Base-by-base conservation (phyloP, 805 yeast genomes). In the Kazachstania taianensis region DNA sequence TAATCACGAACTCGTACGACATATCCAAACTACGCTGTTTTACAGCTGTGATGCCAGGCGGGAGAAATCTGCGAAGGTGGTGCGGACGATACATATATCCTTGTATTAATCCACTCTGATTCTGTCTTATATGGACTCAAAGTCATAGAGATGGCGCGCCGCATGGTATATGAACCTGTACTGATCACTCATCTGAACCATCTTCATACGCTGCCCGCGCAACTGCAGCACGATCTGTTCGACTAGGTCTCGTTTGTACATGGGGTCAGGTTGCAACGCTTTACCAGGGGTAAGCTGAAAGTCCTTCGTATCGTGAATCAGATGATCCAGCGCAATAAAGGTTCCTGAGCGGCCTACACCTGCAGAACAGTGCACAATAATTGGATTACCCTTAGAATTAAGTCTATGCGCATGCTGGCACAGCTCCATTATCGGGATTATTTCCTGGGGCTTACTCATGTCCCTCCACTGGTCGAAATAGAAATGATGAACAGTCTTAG, bases 321-420 rank as follows among this genome's bases (percentile, higher is more conserved):
- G 19, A 34, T 59, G 61, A 28, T 57, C 62, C 18, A 59, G 31
- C 8, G 87, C 75, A 40, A 84, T 73, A 50, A 78, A 82, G 1
- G 95, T 85, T 3, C 98, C 98, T 0, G 97, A 84, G 43, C 98
- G 65, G 3, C 98, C 98, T 41, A 94, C 89, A 1, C 98, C 98
- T 0, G 98, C 98, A 5, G 96, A 85, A 50, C 98, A 92, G 54
- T 92, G 98, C 15, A 81, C 82, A 30, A 86, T 62, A 2, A 78
- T 66, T 15, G 92, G 89, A 31, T 52, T 57, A 3, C 44, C 50
- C 1, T 36, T 28, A 6, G 47, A 41, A 31, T 57, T 57, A 18
- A 62, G 39, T 1, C 43, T 40, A 27, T 57, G 56, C 1, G 57
- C 53, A 14, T 58, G 52, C 4, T 42, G 41, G 24, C 58, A 51